Percentiles rank a stretch among this genome's conserved stretches.
These are phyloP conservation scores for Gentiana macrophylla DNA, from an alignment of 257 asterid species.

Conservation along the genomic window DNA sequence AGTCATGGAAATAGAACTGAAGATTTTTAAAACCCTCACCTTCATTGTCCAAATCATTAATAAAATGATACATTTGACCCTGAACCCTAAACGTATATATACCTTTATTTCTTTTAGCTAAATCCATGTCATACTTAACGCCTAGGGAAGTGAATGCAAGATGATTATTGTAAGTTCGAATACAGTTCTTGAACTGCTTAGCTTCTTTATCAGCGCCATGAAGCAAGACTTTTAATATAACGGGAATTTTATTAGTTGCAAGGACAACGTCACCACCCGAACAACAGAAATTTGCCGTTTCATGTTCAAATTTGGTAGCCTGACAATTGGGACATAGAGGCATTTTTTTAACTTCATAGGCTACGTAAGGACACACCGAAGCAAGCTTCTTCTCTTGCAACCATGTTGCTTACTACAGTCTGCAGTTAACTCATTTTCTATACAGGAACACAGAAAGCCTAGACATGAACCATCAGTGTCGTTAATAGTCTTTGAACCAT, in stretches of 20 bases:
- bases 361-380: too few relatives aligned
- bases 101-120: neutral
- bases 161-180: neutral
- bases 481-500: too few relatives aligned
- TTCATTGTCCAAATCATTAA: neutral
- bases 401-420: too few relatives aligned
- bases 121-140: neutral
- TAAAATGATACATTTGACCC: neutral
- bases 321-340: too few relatives aligned
- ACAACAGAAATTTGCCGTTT: neutral
- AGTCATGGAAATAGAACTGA: conserved; percentile 2
- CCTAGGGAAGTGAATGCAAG: conserved; percentile 5
- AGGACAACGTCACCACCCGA: neutral
- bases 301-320: too few relatives aligned
- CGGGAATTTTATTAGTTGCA: neutral
- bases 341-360: too few relatives aligned
- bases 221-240: neutral
- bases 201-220: neutral
- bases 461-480: too few relatives aligned
- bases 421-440: too few relatives aligned
- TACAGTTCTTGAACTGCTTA: neutral
- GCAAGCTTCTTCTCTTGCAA: too few relatives aligned
- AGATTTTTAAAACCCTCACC: neutral
- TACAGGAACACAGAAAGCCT: too few relatives aligned
- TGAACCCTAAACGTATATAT: neutral